Conservation (phyloP, 345 rosid species). For the Rhodamnia rubescens region DNA sequence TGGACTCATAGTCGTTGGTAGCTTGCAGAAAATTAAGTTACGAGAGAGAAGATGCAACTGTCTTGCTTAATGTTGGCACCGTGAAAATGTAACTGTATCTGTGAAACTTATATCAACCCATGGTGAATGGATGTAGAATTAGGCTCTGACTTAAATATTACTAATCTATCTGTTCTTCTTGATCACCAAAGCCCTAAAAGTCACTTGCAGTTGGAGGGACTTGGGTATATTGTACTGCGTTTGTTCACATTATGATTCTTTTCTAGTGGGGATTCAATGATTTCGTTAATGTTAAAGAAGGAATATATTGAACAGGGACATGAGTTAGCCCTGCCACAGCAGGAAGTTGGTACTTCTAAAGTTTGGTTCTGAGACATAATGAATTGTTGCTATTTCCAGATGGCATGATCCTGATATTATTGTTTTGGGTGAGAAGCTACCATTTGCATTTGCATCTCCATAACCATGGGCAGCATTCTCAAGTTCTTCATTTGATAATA, state of each 20-base stretch:
- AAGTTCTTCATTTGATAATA: conserved; percentile 26
- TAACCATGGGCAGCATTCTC: conserved; percentile 14
- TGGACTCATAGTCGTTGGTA: background rate
- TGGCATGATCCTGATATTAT: background rate
- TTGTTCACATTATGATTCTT: background rate
- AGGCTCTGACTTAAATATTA: background rate
- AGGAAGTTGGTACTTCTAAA: background rate
- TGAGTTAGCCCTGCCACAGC: background rate
- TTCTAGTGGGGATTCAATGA: background rate
- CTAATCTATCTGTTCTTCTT: background rate
- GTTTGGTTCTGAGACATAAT: background rate
- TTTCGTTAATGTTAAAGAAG: background rate
- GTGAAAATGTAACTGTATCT: background rate
- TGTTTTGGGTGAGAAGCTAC: conserved; percentile 12
- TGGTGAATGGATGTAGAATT: background rate
- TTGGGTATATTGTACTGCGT: background rate
- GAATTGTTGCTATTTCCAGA: background rate
- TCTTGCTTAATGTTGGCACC: background rate
- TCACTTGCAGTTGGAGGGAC: background rate
- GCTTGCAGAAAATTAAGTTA: background rate
- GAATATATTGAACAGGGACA: background rate
- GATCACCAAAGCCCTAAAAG: background rate
- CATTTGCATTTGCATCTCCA: conserved; percentile 26
- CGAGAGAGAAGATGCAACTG: background rate
- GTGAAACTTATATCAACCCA: background rate